Percentiles rank a stretch among this genome's conserved stretches.
These are phyloP conservation scores for Cladophialophora immunda DNA, from an alignment of 2,329 filamentous ascomycete genomes.

Conservation along the genomic window DNA sequence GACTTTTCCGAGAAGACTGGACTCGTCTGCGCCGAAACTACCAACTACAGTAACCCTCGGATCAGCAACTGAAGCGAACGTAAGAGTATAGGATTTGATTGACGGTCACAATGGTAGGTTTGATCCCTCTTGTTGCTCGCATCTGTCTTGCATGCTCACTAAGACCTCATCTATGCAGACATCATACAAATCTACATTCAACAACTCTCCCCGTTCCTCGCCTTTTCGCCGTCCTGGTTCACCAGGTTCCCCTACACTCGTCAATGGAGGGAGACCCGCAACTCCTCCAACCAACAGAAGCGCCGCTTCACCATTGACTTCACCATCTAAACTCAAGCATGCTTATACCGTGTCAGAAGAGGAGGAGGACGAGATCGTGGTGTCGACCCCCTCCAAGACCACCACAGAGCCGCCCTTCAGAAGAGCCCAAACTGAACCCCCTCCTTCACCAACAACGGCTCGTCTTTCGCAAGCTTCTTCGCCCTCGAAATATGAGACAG, in stretches of 20 bases:
- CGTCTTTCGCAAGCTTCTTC: conserved; percentile 9
- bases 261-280: conserved; percentile 51
- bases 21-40: neutral
- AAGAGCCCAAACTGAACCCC: conserved; percentile 45
- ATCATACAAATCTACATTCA: conserved; percentile 56
- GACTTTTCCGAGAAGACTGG: neutral
- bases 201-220: conserved; percentile 73
- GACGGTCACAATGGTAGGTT: conserved; percentile 29
- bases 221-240: conserved; percentile 73
- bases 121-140: neutral
- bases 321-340: conserved; percentile 58
- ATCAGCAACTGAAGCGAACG: neutral
- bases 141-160: conserved; percentile 6
- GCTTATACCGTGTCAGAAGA: conserved; percentile 55
- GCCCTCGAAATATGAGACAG: conserved; percentile 18
- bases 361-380: conserved; percentile 41
- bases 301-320: conserved; percentile 52
- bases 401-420: conserved; percentile 43
- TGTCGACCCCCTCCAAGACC: conserved; percentile 53
- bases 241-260: conserved; percentile 69
- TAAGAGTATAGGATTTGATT: no score
- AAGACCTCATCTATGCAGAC: conserved; percentile 22
- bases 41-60: neutral
- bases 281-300: conserved; percentile 57
- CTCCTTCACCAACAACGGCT: conserved; percentile 49